Base-by-base conservation (phyloP, 106 monocot genomes). In the Phalaenopsis equestris region DNA sequence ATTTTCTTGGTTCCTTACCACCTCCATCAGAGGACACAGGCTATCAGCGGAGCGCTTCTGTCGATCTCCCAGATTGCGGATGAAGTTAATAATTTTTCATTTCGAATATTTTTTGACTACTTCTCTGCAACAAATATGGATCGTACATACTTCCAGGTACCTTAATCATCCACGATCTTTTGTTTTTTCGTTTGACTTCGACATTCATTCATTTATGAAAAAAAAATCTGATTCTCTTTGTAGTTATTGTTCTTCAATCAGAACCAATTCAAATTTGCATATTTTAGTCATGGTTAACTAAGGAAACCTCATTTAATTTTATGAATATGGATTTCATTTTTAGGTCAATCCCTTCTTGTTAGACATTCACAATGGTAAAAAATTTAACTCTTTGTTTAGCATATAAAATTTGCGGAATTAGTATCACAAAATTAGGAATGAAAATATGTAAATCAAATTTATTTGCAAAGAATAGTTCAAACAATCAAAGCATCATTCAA, bases 1-100 rank as follows among this genome's bases (percentile, higher is more conserved):
- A 65, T 94, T 67, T 91, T 86, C 77, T 83, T 94, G 87, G 81
- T 94, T 12, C 91, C 91, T 48, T 85, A 83, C 76, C 49, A 42
- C 30, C 46, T 49, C 42, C 47, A 84, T 83, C 23, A 43, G 46
- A 75, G 65, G 48, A 65, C 78, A 36, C 57, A 77, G 77, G 67
- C 61, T 78, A 9, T 85, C 65, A 85, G 81, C 74, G 85, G 81
- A 68, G 80, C 45, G 77, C 47, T 94, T 43, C 81, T 82, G 52
- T 75, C 84, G 61, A 70, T 89, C 73, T 5, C 70, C 55, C 79
- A 23, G 73, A 80, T 88, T 75, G 81, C 88, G 48, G 70, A 30
- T 75, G 94, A 94, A 86, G 58, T 94, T 21, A 85, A 86, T 73
- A 89, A 70, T 75, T 73, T 49, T 52, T 84, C 85, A 8, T 91